Base-by-base conservation (phyloP, 2,329 filamentous ascomycete genomes). In the Pseudogymnoascus verrucosus region DNA sequence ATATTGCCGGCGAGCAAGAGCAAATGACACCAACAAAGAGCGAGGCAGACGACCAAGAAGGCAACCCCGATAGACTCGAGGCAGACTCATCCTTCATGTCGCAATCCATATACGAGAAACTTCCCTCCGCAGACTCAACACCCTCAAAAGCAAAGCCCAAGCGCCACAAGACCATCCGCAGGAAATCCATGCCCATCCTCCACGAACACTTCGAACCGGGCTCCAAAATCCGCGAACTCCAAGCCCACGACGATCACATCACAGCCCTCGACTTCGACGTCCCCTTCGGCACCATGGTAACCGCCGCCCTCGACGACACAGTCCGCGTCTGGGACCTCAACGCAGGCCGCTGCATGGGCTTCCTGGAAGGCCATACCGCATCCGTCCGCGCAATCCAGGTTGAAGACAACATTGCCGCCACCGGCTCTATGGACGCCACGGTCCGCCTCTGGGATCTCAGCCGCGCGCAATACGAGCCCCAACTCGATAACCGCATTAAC, bases 301-400 rank as follows among this genome's bases (percentile, higher is more conserved):
- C 92, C 6, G 89, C 95, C 8, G 90, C 93, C 8, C 79, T 97
- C 71, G 95, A 99, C 74, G 95, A 99, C 74, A 93, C 91, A 0
- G 89, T 99, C 47, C 85, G 90, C 66, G 95, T 99, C 19, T 99
- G 95, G 95, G 95, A 99, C 76, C 80, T 99, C 68, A 97, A 95
- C 72, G 89, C 91, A 2, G 95, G 95, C 39, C 85, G 93, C 36
- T 98, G 93, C 75, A 93, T 96, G 72, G 95, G 95, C 26, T 80
- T 90, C 70, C 81, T 99, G 31, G 95, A 98, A 75, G 95, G 95
- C 1, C 95, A 99, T 75, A 89, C 96, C 12, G 95, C 93, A 6
- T 98, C 95, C 0, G 95, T 99, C 21, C 86, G 93, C 62, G 86
- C 93, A 65, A 79, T 99, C 59, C 95, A 99, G 74, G 90, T 99